These are phyloP conservation scores for Mycena maculata DNA, from an alignment of 768 basidiomycete species.

Conservation along the genomic window DNA sequence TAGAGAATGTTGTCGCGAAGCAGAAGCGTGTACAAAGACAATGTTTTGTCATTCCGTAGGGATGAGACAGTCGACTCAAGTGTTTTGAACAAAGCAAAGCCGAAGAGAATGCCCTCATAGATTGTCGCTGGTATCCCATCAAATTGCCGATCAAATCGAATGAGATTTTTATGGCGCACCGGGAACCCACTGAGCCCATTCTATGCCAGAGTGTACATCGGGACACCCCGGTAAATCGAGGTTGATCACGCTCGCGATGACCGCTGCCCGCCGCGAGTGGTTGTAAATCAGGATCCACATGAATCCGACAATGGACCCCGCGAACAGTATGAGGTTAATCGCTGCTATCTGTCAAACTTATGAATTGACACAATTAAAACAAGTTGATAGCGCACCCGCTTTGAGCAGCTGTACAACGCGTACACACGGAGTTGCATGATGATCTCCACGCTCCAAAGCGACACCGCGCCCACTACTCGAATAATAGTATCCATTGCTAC, in stretches of 20 bases:
- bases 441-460: slow-evolving; percentile 61
- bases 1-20: slow-evolving; percentile 59
- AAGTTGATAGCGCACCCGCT: slow-evolving; percentile 43
- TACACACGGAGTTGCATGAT: slow-evolving; percentile 61
- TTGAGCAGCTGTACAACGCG: slow-evolving; percentile 55
- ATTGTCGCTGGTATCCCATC: slow-evolving; percentile 25
- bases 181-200: slow-evolving; percentile 60
- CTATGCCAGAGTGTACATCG: slow-evolving; percentile 52
- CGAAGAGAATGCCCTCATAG: slow-evolving; percentile 57
- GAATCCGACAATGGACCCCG: slow-evolving; percentile 54
- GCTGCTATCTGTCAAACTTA: slow-evolving; percentile 49
- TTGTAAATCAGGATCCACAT: slow-evolving; percentile 55
- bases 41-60: slow-evolving; percentile 38
- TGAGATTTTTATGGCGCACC: slow-evolving; percentile 40
- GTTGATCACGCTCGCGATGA: slow-evolving; percentile 50
- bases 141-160: too few relatives aligned
- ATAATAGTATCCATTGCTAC: slow-evolving; percentile 58
- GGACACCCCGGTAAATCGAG: slow-evolving; percentile 57
- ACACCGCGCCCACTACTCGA: slow-evolving; percentile 56
- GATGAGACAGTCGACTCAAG: slow-evolving; percentile 39
- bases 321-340: slow-evolving; percentile 53
- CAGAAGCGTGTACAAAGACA: slow-evolving; percentile 50
- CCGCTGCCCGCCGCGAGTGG: slow-evolving; percentile 45
- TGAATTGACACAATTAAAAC: neutral
- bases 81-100: slow-evolving; percentile 53